Conservation (phyloP, 2,329 filamentous ascomycete species). For the Colletotrichum plurivorum region DNA sequence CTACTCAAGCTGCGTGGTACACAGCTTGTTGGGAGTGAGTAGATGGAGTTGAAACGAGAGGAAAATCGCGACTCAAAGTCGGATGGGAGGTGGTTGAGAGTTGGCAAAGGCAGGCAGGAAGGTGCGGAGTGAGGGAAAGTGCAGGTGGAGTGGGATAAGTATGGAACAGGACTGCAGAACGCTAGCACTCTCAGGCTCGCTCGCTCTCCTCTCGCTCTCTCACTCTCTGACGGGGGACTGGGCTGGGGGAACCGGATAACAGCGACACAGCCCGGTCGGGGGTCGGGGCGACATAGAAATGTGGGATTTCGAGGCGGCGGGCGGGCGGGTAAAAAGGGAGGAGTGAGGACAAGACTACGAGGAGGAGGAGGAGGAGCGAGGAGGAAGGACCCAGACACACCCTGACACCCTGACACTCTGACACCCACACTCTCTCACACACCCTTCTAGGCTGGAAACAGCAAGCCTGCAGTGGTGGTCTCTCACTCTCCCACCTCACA, state of each 20-base stretch:
- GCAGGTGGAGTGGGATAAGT: conserved; percentile 42
- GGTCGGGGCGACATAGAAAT: conserved; percentile 27
- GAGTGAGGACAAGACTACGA: background rate
- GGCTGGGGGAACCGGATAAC: background rate
- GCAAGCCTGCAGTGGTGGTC: background rate
- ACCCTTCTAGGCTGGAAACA: conserved; percentile 1
- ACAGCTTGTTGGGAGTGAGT: background rate
- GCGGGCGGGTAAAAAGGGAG: conserved; percentile 34
- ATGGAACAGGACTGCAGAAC: conserved; percentile 29
- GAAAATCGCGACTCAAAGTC: conserved; percentile 33
- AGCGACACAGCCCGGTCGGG: conserved; percentile 32
- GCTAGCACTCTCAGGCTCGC: background rate
- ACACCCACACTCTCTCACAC: background rate
- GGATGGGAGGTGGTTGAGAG: conserved; percentile 33
- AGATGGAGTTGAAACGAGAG: conserved; percentile 35
- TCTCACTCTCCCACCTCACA: background rate
- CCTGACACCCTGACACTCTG: background rate
- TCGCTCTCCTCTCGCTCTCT: background rate
- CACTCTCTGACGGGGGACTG: conserved; percentile 30
- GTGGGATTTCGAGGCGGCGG: conserved; percentile 32
- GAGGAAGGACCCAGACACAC: conserved; percentile 17
- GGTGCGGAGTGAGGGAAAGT: conserved; percentile 37
- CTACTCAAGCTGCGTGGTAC: conserved; percentile 15
- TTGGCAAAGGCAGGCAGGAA: conserved; percentile 26
- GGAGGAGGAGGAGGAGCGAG: conserved; percentile 1